Base-by-base conservation (phyloP, 345 rosid genomes). In the Boechera divaricarpa region DNA sequence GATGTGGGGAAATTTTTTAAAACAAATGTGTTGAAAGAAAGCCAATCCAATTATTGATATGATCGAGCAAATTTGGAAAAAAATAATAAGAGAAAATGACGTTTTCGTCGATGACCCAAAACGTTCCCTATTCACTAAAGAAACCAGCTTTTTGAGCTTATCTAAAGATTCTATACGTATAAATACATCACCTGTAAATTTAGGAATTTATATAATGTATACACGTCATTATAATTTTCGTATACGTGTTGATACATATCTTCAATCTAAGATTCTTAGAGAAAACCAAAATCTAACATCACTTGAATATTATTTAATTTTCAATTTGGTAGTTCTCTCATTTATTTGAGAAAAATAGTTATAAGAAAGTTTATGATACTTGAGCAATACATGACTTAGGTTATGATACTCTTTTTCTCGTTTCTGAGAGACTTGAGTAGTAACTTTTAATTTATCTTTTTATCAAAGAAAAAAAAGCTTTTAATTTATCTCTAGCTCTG, bases 41-140 rank as follows among this genome's bases (percentile, higher is more conserved):
- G 64, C 49, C 75, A 69, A 21, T 62, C 75, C 64, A 69, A 77
- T 69, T 41, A 76, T 62, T 69, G 69, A 62, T 53, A n/a, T 76
- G 75, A 26, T 69, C 31, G 48, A 76, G 63, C 70, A 62, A 56
- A 75, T 21, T 69, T 61, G 56, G 64, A 74, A 16, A 16, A 16
- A 16, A 16, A 16, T 16, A 16, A 69, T 77, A 77, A 69, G 70
- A 52, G 73, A 76, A 76, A 76, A 68, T 10, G 75, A 69, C 81
- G 7, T 63, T 29, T 57, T 31, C 75, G 59, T 62, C 26, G 65
- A 69, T 15, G 75, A 69, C 70, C 80, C 70, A 44, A 61, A 44
- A 52, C 39, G 53, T 52, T 32, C 55, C 69, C 38, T 15, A 62
- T 62, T 53, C 47, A 54, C 70, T 62, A 69, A 69, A 53, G 42